Percentiles rank a stretch among this genome's conserved stretches.
Conservation (phyloP, 1,139 yeast species). For the Sugiyamaella pinicola region DNA sequence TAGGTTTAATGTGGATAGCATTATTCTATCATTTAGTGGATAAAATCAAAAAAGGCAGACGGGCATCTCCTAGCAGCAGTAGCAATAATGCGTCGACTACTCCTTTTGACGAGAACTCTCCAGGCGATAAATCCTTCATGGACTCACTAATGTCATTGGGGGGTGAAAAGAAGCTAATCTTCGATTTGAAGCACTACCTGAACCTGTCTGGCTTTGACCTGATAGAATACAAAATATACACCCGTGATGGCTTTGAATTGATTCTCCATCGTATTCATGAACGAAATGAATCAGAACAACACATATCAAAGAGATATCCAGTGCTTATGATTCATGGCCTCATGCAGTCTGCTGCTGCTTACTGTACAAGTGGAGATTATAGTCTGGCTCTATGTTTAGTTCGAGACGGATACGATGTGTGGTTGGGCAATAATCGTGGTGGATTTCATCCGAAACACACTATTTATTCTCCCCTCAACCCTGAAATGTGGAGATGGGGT, state of each 20-base stretch:
- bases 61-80: neutral
- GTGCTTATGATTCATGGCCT: constrained; percentile 81
- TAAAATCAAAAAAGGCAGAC: neutral
- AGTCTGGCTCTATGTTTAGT: constrained; percentile 69
- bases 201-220: constrained; percentile 60
- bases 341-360: constrained; percentile 84
- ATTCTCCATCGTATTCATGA: constrained; percentile 64
- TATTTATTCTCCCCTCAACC: constrained; percentile 49
- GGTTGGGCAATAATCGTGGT: constrained; percentile 92
- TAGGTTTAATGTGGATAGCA: constrained; percentile 24
- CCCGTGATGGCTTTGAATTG: constrained; percentile 79
- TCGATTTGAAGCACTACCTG: constrained; percentile 67
- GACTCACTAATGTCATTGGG: constrained; percentile 6
- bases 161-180: constrained; percentile 44
- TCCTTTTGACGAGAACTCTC: constrained; percentile 1
- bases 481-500: constrained; percentile 74
- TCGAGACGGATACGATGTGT: constrained; percentile 76
- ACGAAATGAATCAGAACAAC: constrained; percentile 46
- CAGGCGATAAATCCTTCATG: constrained; percentile 6
- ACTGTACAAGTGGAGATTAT: constrained; percentile 69
- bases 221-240: constrained; percentile 59
- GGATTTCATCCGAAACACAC: constrained; percentile 74
- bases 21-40: constrained; percentile 12
- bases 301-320: constrained; percentile 48
- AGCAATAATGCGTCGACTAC: neutral